These are phyloP conservation scores for Hypoxylon cercidicola DNA, from an alignment of 495 filamentous ascomycete species.

Conservation along the genomic window DNA sequence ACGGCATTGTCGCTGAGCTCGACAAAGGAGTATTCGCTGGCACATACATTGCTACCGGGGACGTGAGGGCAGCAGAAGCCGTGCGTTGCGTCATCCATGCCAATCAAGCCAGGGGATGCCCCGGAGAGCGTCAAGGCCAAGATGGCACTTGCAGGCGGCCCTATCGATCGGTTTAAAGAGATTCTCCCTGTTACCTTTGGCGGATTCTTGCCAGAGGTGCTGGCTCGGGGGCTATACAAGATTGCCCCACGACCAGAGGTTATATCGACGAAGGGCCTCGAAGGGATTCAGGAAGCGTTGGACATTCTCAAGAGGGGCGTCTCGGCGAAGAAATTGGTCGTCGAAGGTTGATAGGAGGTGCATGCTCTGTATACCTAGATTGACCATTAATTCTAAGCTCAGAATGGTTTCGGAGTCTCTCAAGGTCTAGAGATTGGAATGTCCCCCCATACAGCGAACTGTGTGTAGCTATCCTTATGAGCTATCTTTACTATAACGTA, in stretches of 20 bases:
- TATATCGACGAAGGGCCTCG: conserved; percentile 47
- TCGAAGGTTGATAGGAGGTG: conserved; percentile 24
- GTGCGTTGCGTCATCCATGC: conserved; percentile 23
- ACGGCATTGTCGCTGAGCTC: conserved; percentile 43
- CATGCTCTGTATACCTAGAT: too few relatives aligned
- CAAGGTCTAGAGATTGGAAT: too few relatives aligned
- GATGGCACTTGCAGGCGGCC: conserved; percentile 11
- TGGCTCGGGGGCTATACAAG: conserved; percentile 11
- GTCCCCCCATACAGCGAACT: too few relatives aligned
- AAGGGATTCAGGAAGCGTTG: conserved; percentile 55
- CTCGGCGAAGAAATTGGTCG: conserved; percentile 59
- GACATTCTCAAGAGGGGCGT: conserved; percentile 53
- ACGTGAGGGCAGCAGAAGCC: conserved; percentile 31
- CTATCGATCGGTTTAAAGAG: conserved; percentile 21
- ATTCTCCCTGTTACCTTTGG: conserved; percentile 16
- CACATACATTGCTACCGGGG: conserved; percentile 32
- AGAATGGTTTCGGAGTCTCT: too few relatives aligned
- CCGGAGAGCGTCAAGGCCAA: conserved; percentile 13
- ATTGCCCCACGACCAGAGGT: conserved; percentile 40
- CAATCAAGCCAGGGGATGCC: conserved; percentile 10
- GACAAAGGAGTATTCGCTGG: conserved; percentile 35
- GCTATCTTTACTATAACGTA: too few relatives aligned
- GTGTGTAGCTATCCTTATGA: too few relatives aligned
- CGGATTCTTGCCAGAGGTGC: conserved; percentile 15
- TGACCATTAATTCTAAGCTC: too few relatives aligned